Conservation (phyloP, 805 yeast species). For the Ogataea degrootiae region DNA sequence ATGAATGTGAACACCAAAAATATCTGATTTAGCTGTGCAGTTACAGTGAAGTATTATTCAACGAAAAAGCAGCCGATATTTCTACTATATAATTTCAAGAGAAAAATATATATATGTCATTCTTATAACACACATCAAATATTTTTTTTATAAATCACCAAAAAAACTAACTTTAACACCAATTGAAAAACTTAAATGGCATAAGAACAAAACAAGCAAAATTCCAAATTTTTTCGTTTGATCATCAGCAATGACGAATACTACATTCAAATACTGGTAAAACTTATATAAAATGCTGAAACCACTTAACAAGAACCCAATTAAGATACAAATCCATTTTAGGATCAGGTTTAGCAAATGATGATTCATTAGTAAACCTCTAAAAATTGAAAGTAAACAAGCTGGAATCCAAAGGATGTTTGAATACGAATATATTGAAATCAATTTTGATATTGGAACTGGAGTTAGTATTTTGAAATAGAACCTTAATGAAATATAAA, state of each 20-base stretch:
- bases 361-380: constrained; percentile 48
- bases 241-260: constrained; percentile 31
- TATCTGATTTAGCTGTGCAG: too few species aligned
- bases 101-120: neutral
- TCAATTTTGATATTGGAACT: constrained; percentile 49
- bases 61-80: too few species aligned
- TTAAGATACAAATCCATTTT: constrained; percentile 58
- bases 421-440: constrained; percentile 82
- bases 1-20: too few species aligned
- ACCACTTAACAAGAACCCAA: constrained; percentile 62
- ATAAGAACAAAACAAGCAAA: constrained; percentile 37
- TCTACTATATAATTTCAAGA: neutral
- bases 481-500: constrained; percentile 50
- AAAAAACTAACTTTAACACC: constrained; percentile 66
- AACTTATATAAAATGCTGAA: constrained; percentile 45
- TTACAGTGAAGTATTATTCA: too few species aligned
- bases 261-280: constrained; percentile 35
- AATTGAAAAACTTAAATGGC: constrained; percentile 55
- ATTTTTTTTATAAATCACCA: constrained; percentile 20
- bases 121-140: too few species aligned
- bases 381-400: constrained; percentile 53
- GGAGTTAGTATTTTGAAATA: constrained; percentile 45
- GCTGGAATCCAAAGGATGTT: constrained; percentile 84
- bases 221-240: constrained; percentile 35
- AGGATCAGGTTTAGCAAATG: constrained; percentile 40